These are phyloP conservation scores for Vachellia collinsii DNA, from an alignment of 306 rosid genomes.

Conservation along the genomic window DNA sequence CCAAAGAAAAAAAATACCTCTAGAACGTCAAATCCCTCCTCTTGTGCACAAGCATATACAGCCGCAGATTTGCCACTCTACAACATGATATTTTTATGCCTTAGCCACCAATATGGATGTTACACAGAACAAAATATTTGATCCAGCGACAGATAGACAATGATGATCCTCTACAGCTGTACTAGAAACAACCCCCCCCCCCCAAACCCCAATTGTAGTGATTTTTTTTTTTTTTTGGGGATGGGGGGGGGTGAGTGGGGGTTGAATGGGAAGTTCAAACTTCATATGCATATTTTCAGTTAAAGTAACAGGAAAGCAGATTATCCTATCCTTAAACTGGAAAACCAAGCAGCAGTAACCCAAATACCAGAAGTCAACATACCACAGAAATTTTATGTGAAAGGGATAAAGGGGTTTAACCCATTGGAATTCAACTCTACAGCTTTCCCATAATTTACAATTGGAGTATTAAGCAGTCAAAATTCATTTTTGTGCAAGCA, in stretches of 20 bases:
- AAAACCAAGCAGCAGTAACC: not conserved
- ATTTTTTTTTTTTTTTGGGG: no score
- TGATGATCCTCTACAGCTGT: slow-evolving; percentile 31
- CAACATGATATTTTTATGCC: slow-evolving; percentile 43
- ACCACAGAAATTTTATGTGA: slow-evolving; percentile 13
- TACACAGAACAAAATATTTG: not conserved
- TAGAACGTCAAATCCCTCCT: slow-evolving; percentile 76
- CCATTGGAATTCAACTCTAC: slow-evolving; percentile 18
- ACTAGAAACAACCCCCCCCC: not conserved
- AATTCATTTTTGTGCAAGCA: not conserved
- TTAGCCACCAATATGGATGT: slow-evolving; percentile 33
- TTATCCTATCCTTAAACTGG: slow-evolving; percentile 24
- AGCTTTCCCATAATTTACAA: slow-evolving; percentile 18
- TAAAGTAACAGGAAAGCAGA: slow-evolving; percentile 1
- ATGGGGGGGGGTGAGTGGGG: not conserved
- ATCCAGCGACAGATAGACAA: slow-evolving; percentile 9
- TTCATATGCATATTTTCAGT: not conserved
- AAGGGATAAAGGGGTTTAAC: not conserved
- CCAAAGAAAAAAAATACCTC: slow-evolving; percentile 61
- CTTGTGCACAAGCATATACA: slow-evolving; percentile 89
- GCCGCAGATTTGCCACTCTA: slow-evolving; percentile 99
- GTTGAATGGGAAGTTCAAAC: slow-evolving; percentile 2
- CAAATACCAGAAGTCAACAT: slow-evolving; percentile 7
- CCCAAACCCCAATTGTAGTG: no score
- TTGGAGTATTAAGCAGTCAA: not conserved